phyloP scores from a whole-genome alignment of 208 protist species.

The Leishmania martiniquensis region DNA sequence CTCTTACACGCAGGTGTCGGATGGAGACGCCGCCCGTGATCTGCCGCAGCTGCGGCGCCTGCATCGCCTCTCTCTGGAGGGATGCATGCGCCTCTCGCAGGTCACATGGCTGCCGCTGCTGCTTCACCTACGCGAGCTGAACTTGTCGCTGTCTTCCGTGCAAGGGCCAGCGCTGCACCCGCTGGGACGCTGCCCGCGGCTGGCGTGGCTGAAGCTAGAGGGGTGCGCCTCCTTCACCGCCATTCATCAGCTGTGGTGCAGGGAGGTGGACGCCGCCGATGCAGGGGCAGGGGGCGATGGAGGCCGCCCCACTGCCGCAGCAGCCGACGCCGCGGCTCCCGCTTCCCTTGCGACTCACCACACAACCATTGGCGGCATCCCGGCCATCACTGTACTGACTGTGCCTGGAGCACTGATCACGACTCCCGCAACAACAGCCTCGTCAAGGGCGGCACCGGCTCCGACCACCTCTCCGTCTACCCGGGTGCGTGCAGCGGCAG shows the following conservation, averaged over 20 bases:
- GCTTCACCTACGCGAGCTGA: slow-evolving; percentile 37
- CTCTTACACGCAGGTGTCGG: slow-evolving; percentile 53
- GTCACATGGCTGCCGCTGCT: slow-evolving; percentile 42
- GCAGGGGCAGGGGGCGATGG: background rate
- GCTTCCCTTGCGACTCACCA: slow-evolving; percentile 12
- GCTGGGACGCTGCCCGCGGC: slow-evolving; percentile 34
- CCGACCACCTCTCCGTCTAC: background rate
- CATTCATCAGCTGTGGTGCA: slow-evolving; percentile 32
- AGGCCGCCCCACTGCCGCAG: background rate
- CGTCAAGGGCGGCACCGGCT: background rate
- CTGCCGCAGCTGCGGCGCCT: slow-evolving; percentile 42
- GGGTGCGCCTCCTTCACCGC: slow-evolving; percentile 34
- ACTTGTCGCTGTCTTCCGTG: slow-evolving; percentile 46
- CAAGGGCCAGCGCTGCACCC: slow-evolving; percentile 31
- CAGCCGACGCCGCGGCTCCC: background rate
- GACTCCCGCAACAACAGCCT: background rate
- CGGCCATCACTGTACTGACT: slow-evolving; percentile 36
- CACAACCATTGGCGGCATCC: slow-evolving; percentile 22
- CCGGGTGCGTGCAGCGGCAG: background rate
- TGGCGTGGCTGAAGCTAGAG: slow-evolving; percentile 53
- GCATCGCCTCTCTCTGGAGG: slow-evolving; percentile 51
- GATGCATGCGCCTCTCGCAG: slow-evolving; percentile 41
- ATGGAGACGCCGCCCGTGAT: slow-evolving; percentile 41
- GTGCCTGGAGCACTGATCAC: background rate
- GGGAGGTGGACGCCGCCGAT: background rate